These are phyloP conservation scores for Lizanozyma gosingica DNA, from an alignment of 1,139 yeast genomes.

Conservation along the genomic window DNA sequence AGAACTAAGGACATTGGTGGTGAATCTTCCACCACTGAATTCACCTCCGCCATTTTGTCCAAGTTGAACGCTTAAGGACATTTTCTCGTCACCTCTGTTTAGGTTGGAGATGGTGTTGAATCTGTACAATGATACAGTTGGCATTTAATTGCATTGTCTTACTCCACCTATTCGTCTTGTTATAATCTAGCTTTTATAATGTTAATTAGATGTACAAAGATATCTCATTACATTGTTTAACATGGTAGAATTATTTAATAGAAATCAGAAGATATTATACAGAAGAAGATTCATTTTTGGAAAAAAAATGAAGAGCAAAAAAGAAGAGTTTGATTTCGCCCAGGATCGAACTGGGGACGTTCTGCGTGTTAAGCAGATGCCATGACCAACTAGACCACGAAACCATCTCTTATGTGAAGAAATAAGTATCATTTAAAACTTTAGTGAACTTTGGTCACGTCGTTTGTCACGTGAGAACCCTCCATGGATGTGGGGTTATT, in stretches of 20 bases:
- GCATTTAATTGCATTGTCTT: neutral
- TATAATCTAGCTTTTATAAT: neutral
- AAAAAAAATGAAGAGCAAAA: neutral
- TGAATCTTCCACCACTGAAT: slow-evolving; percentile 80
- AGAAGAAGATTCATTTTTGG: no score
- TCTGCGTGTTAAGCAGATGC: slow-evolving; percentile 99
- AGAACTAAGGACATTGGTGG: slow-evolving; percentile 81
- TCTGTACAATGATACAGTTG: neutral
- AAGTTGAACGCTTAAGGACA: slow-evolving; percentile 33
- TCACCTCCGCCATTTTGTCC: slow-evolving; percentile 75
- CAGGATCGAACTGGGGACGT: slow-evolving; percentile 99
- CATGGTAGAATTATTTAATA: no score
- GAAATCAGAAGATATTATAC: no score
- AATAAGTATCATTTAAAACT: no score
- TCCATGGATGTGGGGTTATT: no score
- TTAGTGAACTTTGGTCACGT: no score
- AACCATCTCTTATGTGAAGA: slow-evolving; percentile 15
- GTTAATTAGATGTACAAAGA: neutral
- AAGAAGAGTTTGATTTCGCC: slow-evolving; percentile 64
- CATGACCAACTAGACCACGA: slow-evolving; percentile 98
- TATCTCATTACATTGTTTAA: no score
- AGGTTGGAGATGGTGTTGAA: neutral
- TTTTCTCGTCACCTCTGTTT: no score
- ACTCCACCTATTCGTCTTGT: neutral
- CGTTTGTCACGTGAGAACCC: no score